Evolutionary conservation across 305 asterid genomes (phyloP).

Genomic region (Fraxinus nigra): DNA sequence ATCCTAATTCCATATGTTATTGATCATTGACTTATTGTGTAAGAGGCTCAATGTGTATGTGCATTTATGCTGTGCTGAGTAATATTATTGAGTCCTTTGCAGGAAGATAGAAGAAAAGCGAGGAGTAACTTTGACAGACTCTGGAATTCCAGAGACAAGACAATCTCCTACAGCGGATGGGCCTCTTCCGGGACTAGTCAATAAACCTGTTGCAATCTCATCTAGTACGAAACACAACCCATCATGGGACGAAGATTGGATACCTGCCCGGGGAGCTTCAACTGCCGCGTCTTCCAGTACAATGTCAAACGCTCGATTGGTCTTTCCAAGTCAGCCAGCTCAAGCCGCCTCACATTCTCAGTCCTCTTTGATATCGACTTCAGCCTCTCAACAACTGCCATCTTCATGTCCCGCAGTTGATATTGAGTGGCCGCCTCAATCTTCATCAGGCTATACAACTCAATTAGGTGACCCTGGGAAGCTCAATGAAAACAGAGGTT

Average conservation of each 20-base stretch:
- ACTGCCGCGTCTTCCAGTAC: constrained; percentile 35
- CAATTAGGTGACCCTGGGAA: constrained; percentile 37
- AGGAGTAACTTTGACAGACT: constrained; percentile 75
- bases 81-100: constrained; percentile 20
- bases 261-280: constrained; percentile 58
- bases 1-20: not conserved
- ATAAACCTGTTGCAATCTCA: constrained; percentile 41
- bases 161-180: constrained; percentile 41
- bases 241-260: constrained; percentile 98
- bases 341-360: constrained; percentile 37
- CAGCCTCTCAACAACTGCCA: constrained; percentile 52
- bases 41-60: not conserved
- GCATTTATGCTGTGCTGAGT: not conserved
- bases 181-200: constrained; percentile 48
- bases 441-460: constrained; percentile 41
- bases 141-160: constrained; percentile 53
- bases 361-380: constrained; percentile 33
- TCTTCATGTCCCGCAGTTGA: constrained; percentile 89
- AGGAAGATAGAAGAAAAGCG: constrained; percentile 96
- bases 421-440: constrained; percentile 91
- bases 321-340: constrained; percentile 40
- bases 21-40: not conserved
- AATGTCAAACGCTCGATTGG: constrained; percentile 44
- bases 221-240: constrained; percentile 49
- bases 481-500: constrained; percentile 42